A percentile compares a stretch with the other conserved stretches of the same genome.
Conservation (phyloP, 169 alveolate species). For the Plasmodium gallinaceum region DNA sequence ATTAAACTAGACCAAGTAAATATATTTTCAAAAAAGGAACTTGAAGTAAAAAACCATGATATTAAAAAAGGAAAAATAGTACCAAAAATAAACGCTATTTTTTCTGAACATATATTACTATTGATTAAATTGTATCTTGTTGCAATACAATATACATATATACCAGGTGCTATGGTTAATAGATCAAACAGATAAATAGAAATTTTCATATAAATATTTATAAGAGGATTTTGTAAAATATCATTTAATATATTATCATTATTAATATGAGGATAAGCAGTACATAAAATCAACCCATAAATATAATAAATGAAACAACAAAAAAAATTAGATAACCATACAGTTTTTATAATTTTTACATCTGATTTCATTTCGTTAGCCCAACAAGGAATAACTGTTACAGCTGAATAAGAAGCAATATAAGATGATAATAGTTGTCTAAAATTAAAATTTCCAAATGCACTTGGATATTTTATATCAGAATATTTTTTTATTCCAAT, state of each 20-base stretch:
- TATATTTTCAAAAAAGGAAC: slow-evolving; percentile 55
- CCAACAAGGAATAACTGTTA: slow-evolving; percentile 86
- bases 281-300: slow-evolving; percentile 78
- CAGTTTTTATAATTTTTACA: slow-evolving; percentile 80
- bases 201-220: slow-evolving; percentile 56
- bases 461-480: slow-evolving; percentile 72
- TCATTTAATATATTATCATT: slow-evolving; percentile 64
- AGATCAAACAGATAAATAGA: slow-evolving; percentile 81
- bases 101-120: slow-evolving; percentile 80
- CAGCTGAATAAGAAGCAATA: slow-evolving; percentile 82
- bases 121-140: slow-evolving; percentile 84
- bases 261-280: slow-evolving; percentile 72
- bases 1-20: slow-evolving; percentile 76
- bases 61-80: slow-evolving; percentile 83
- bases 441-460: slow-evolving; percentile 77
- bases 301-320: slow-evolving; percentile 79
- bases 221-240: slow-evolving; percentile 76
- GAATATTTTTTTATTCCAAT: slow-evolving; percentile 8
- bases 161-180: slow-evolving; percentile 83
- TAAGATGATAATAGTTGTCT: slow-evolving; percentile 77
- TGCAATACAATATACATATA: slow-evolving; percentile 82
- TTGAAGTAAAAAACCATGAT: slow-evolving; percentile 78
- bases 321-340: slow-evolving; percentile 84
- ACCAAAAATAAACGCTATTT: slow-evolving; percentile 79
- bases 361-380: slow-evolving; percentile 86